phyloP scores from a whole-genome alignment of 345 rosid genomes.

The Stellera chamaejasme region DNA sequence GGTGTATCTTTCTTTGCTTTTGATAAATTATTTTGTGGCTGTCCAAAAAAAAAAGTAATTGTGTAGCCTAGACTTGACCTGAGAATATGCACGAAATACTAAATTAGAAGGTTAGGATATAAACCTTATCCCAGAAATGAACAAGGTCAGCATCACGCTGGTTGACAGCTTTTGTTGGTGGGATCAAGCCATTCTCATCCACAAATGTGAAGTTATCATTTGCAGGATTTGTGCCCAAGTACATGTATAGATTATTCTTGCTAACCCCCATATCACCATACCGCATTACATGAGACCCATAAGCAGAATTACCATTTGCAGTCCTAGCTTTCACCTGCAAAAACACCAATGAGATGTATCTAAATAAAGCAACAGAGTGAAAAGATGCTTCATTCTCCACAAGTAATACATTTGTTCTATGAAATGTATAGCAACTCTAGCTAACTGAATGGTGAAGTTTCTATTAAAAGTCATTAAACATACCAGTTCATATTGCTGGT shows the following conservation, averaged over 20 bases:
- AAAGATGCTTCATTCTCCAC: neutral
- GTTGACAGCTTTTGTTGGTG: constrained; percentile 59
- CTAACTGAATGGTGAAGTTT: neutral
- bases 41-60: too few relatives aligned
- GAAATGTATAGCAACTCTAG: neutral
- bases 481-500: constrained; percentile 89
- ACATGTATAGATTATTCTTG: constrained; percentile 45
- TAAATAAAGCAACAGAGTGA: neutral
- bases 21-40: too few relatives aligned
- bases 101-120: neutral
- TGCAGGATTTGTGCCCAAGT: constrained; percentile 90
- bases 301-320: constrained; percentile 28
- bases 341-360: constrained; percentile 12
- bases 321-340: constrained; percentile 84
- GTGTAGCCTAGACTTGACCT: too few relatives aligned
- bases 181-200: constrained; percentile 55
- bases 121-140: constrained; percentile 94
- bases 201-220: constrained; percentile 78
- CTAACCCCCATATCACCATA: constrained; percentile 67
- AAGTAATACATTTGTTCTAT: neutral
- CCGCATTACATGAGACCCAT: constrained; percentile 96
- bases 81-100: too few relatives aligned
- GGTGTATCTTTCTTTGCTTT: too few relatives aligned
- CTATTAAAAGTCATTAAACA: constrained; percentile 6
- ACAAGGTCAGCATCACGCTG: constrained; percentile 98